These are phyloP conservation scores for Volvox africanus DNA, from an alignment of 139 green algal genomes.

Conservation along the genomic window DNA sequence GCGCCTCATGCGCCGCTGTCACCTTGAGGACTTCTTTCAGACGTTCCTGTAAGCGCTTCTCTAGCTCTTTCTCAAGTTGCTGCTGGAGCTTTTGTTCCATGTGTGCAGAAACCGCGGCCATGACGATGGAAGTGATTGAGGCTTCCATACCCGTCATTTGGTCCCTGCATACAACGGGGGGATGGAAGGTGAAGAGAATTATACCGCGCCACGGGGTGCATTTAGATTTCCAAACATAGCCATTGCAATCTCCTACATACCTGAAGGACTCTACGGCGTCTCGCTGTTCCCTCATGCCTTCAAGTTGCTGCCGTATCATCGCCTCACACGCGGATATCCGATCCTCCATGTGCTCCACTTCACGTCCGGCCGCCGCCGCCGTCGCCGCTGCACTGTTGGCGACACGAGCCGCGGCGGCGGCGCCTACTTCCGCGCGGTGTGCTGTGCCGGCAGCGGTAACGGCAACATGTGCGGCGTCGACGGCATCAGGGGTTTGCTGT, in stretches of 20 bases:
- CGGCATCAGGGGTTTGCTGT: background rate
- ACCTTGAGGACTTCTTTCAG: no score
- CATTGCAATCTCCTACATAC: no score
- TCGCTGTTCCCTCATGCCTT: background rate
- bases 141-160: background rate
- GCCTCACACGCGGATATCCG: background rate
- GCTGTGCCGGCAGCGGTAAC: background rate
- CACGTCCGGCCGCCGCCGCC: background rate
- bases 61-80: background rate
- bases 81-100: background rate
- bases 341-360: background rate
- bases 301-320: background rate
- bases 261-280: background rate
- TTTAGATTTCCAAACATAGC: no score
- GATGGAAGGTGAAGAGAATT: no score
- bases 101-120: background rate
- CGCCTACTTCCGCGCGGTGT: background rate
- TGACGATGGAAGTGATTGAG: background rate
- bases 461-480: conserved; percentile 10
- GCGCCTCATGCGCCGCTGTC: background rate
- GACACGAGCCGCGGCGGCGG: background rate
- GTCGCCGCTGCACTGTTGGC: background rate
- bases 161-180: background rate
- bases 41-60: no score
- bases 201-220: no score